Conservation (phyloP, 2,329 filamentous ascomycete species). For the Fusarium coicis region DNA sequence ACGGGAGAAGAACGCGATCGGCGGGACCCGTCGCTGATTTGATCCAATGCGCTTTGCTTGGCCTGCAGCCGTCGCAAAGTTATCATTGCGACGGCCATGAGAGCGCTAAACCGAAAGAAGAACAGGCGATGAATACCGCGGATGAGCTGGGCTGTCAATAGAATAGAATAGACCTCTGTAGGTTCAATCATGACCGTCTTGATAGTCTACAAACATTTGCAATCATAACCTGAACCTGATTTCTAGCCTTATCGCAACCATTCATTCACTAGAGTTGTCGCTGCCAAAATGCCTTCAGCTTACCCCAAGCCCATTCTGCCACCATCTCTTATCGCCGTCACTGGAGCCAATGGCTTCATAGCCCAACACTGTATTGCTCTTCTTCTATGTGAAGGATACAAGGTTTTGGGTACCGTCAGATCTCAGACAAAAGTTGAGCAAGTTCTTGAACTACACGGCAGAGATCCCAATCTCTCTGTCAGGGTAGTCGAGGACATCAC, state of each 20-base stretch:
- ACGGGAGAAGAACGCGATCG: neutral
- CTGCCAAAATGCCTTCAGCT: slow-evolving; percentile 3
- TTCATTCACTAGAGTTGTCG: neutral
- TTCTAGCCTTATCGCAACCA: neutral
- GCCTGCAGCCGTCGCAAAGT: slow-evolving; percentile 10
- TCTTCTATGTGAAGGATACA: slow-evolving; percentile 1
- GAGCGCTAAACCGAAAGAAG: neutral
- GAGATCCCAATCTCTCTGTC: slow-evolving; percentile 4
- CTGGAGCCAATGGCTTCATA: slow-evolving; percentile 16
- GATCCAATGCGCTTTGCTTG: neutral
- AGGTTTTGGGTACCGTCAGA: neutral
- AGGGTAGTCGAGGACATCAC: slow-evolving; percentile 3
- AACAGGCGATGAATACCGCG: neutral
- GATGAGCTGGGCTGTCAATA: neutral
- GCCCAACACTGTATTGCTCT: slow-evolving; percentile 4
- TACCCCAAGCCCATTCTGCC: neutral
- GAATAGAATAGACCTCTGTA: neutral
- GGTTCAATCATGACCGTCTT: neutral
- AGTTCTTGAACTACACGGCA: neutral
- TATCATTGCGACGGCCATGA: neutral
- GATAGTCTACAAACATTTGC: neutral
- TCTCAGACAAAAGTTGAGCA: slow-evolving; percentile 1
- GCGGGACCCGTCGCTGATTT: neutral
- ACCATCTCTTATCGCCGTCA: neutral
- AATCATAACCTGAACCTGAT: neutral